Evolutionary conservation across 2,329 filamentous ascomycete genomes (phyloP).

Genomic region (Apiospora koreana): DNA sequence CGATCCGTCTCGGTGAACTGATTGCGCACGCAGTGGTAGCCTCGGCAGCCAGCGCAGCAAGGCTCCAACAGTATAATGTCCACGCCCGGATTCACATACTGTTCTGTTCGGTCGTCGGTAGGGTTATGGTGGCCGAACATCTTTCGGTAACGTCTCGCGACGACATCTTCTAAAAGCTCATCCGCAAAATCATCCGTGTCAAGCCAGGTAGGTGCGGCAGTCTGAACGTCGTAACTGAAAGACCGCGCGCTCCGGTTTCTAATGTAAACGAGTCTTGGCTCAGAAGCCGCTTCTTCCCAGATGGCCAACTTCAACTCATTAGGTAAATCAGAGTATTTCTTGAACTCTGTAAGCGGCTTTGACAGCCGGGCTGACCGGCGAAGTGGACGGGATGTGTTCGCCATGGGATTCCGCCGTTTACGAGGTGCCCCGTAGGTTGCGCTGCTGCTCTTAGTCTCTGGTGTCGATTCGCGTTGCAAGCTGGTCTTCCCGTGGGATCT

Average conservation of each 20-base stretch:
- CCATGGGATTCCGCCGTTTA: neutral
- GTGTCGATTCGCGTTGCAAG: neutral
- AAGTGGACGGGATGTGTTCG: neutral
- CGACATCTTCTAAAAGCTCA: too few species aligned
- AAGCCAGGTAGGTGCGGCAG: slow-evolving; percentile 28
- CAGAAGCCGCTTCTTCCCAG: slow-evolving; percentile 31
- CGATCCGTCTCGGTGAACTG: slow-evolving; percentile 30
- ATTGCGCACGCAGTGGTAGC: slow-evolving; percentile 27
- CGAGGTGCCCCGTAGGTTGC: neutral
- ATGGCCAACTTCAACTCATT: slow-evolving; percentile 30
- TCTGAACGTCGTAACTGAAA: slow-evolving; percentile 22
- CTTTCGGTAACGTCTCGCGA: slow-evolving; percentile 23
- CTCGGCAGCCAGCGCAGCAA: slow-evolving; percentile 31
- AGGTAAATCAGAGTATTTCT: slow-evolving; percentile 27
- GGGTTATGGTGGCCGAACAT: slow-evolving; percentile 23
- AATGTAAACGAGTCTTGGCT: slow-evolving; percentile 30
- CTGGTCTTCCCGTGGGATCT: neutral
- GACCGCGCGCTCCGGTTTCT: slow-evolving; percentile 25
- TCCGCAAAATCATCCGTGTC: slow-evolving; percentile 23
- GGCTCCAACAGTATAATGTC: slow-evolving; percentile 34
- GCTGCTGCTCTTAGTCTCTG: neutral
- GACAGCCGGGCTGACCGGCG: slow-evolving; percentile 30
- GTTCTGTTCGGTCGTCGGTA: slow-evolving; percentile 14
- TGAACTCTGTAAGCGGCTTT: slow-evolving; percentile 31
- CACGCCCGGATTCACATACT: slow-evolving; percentile 23